These are phyloP conservation scores for Rhizopogon vulgaris DNA, from an alignment of 768 basidiomycete genomes.

Conservation along the genomic window DNA sequence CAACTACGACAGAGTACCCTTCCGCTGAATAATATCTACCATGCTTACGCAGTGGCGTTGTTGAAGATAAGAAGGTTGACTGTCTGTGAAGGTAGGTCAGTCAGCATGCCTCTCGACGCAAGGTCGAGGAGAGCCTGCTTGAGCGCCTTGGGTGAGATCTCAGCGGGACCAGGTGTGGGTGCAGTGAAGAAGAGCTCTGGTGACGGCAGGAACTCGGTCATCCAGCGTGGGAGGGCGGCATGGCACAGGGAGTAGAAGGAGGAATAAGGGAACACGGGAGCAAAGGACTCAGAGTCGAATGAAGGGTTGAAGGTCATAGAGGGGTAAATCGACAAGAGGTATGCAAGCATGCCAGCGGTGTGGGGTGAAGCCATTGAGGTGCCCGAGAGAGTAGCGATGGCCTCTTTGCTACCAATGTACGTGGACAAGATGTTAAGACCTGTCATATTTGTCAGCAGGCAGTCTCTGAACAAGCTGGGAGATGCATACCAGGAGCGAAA, in stretches of 20 bases:
- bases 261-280: constrained; percentile 32
- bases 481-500: constrained; percentile 68
- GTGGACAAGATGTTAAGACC: constrained; percentile 88
- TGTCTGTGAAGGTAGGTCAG: constrained; percentile 42
- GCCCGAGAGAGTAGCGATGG: constrained; percentile 77
- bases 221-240: constrained; percentile 52
- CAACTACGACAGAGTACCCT: constrained; percentile 2
- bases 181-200: constrained; percentile 40
- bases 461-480: background rate
- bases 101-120: constrained; percentile 45
- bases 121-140: constrained; percentile 70
- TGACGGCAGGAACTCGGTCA: constrained; percentile 49
- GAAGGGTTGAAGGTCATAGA: constrained; percentile 53
- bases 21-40: background rate
- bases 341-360: constrained; percentile 83
- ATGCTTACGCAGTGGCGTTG: constrained; percentile 49
- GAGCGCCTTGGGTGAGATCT: constrained; percentile 62
- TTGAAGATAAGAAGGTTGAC: constrained; percentile 76
- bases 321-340: constrained; percentile 86
- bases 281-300: constrained; percentile 31
- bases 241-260: constrained; percentile 51
- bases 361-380: constrained; percentile 97
- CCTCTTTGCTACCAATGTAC: constrained; percentile 57
- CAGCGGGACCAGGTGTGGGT: constrained; percentile 36
- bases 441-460: constrained; percentile 9